A percentile compares a stretch with the other conserved stretches of the same genome.
Conservation (phyloP, 2,329 filamentous ascomycete genomes). For the Pyrenophora teres region DNA sequence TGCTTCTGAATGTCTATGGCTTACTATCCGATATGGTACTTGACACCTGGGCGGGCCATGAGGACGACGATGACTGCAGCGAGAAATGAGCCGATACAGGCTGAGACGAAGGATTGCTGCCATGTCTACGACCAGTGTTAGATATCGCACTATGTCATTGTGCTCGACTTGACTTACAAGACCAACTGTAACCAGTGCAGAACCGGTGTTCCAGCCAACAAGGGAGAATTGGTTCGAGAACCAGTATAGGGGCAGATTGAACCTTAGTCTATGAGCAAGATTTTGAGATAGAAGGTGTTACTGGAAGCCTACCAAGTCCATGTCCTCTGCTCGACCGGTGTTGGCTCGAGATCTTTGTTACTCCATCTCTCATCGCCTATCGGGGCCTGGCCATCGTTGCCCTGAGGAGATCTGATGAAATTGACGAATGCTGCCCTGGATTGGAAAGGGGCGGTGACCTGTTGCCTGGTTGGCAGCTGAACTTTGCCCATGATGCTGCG, state of each 20-base stretch:
- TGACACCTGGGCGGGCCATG: conserved; percentile 31
- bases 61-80: conserved; percentile 27
- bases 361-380: conserved; percentile 29
- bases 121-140: conserved; percentile 21
- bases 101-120: conserved; percentile 31
- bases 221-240: conserved; percentile 27
- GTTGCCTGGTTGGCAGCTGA: conserved; percentile 5
- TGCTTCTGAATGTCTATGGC: background rate
- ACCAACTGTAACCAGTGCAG: conserved; percentile 24
- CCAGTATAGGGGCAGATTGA: conserved; percentile 32
- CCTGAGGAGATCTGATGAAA: conserved; percentile 19
- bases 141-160: background rate
- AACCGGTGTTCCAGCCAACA: conserved; percentile 27
- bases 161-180: conserved; percentile 8
- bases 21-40: conserved; percentile 31
- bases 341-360: conserved; percentile 34
- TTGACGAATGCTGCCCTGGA: conserved; percentile 29
- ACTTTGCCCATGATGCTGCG: conserved; percentile 10
- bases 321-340: conserved; percentile 26
- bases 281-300: background rate
- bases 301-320: conserved; percentile 27
- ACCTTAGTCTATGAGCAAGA: conserved; percentile 6
- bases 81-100: conserved; percentile 29
- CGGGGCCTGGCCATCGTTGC: conserved; percentile 15
- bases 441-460: conserved; percentile 16